phyloP scores from a whole-genome alignment of 2,329 filamentous ascomycete genomes.

The Arthroderma sp. region DNA sequence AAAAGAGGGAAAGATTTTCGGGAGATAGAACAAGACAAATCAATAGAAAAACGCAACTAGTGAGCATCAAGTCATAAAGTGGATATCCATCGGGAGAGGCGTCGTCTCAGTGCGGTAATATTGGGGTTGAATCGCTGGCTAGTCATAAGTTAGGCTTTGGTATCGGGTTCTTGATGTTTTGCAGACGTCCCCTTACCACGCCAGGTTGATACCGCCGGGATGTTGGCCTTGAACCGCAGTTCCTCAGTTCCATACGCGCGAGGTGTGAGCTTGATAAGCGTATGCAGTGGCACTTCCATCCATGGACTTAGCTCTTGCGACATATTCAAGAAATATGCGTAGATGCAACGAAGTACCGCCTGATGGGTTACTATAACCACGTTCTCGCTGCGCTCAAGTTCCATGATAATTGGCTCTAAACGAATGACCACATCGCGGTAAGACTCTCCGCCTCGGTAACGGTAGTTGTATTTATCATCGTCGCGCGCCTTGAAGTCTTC shows the following conservation, averaged over 20 bases:
- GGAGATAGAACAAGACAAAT: too few relatives aligned
- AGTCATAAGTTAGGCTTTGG: slow-evolving; percentile 23
- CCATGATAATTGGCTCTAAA: slow-evolving; percentile 98
- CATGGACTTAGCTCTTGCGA: slow-evolving; percentile 85
- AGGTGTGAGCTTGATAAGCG: slow-evolving; percentile 89
- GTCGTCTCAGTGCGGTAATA: slow-evolving; percentile 29
- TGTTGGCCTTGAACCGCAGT: slow-evolving; percentile 74
- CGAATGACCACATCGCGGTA: slow-evolving; percentile 96
- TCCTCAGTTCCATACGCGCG: slow-evolving; percentile 89
- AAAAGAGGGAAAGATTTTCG: too few relatives aligned
- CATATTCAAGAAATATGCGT: slow-evolving; percentile 98
- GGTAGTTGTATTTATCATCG: slow-evolving; percentile 99
- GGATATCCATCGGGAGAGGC: too few relatives aligned
- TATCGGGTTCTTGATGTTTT: slow-evolving; percentile 52
- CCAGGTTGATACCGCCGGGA: slow-evolving; percentile 93
- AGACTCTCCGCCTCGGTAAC: slow-evolving; percentile 90
- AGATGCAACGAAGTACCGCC: slow-evolving; percentile 91
- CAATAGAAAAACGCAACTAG: too few relatives aligned
- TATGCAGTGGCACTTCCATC: slow-evolving; percentile 97
- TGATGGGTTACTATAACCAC: slow-evolving; percentile 98
- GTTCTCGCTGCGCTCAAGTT: slow-evolving; percentile 88
- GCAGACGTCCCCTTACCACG: slow-evolving; percentile 84
- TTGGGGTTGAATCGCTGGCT: slow-evolving; percentile 16
- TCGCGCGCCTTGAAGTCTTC: slow-evolving; percentile 93
- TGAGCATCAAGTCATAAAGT: too few relatives aligned